Evolutionary conservation across 1,284 basidiomycete species (phyloP), one percentile per base, ranked within the genome.

Genomic region (Pyrrhoderma noxium): DNA sequence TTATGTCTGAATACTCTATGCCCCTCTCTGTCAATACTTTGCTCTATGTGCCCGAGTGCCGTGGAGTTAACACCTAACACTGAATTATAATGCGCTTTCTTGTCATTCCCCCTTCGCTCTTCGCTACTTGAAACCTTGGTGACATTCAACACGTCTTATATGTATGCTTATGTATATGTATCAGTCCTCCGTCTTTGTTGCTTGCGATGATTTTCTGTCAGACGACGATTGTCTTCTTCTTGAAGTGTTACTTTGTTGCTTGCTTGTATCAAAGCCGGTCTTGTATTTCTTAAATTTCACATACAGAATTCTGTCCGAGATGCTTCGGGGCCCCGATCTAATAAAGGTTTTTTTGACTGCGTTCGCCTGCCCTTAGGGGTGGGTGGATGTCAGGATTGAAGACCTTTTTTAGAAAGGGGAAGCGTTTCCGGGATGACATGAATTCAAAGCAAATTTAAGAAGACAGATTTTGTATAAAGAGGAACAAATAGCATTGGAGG

Each of bases 351-450:
- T n/a, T n/a, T n/a, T n/a, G n/a, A n/a, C n/a, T n/a, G n/a, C n/a
- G n/a, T n/a, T n/a, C n/a, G n/a, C n/a, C n/a, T n/a, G n/a, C n/a
- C n/a, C n/a, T n/a, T 16, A 16, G 16, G 11, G 35, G 11, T 11
- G 16, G 9, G 11, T 37, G 9, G 35, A 9, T 37, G 35, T 37
- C 35, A 37, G 16, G 35, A 9, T 11, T 37, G 35, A 37, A 37
- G 11, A 9, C 35, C 11, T 40, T n/a, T 40, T 35, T 19, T 18
- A 27, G 42, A 44, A 34, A 31, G 43, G 52, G 38, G 21, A 45
- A 45, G 40, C 43, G 22, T 39, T 34, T 36, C 52, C 52, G 47
- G 52, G 52, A 53, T 44, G 52, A 35, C 47, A 49, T 31, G 52
- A 35, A 45, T 44, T 39, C 27, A n/a, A 13, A 18, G n/a, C 39